A percentile compares a stretch with the other conserved stretches of the same genome.
Evolutionary conservation across 441 rosid species (phyloP).

Genomic region (Pelargonium fulgidum): DNA sequence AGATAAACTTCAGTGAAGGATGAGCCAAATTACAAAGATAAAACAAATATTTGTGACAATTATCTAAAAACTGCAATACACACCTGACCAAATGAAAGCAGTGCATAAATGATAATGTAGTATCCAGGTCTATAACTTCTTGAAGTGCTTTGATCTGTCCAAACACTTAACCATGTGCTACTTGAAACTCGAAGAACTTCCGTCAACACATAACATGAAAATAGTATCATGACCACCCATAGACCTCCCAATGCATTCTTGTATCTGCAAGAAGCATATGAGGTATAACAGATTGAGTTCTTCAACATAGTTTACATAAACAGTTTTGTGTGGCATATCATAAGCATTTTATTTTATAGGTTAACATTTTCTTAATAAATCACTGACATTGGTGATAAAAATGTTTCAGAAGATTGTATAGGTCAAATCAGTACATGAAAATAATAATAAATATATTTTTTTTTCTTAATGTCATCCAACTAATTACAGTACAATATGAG

Average conservation of each 20-base stretch:
- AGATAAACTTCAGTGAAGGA: not conserved
- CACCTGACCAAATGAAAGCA: conserved; percentile 89
- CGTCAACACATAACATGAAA: conserved; percentile 59
- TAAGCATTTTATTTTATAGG: not conserved
- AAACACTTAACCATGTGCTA: conserved; percentile 96
- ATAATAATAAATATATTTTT: not conserved
- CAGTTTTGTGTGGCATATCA: not conserved
- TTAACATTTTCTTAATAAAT: not conserved
- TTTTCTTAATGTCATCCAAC: not conserved
- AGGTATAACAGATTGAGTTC: conserved; percentile 9
- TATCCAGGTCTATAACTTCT: conserved; percentile 56
- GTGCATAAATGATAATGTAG: conserved; percentile 64
- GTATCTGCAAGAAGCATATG: conserved; percentile 49
- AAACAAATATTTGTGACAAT: conserved; percentile 4
- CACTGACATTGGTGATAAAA: not conserved
- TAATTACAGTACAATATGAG: not conserved
- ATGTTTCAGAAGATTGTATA: not conserved
- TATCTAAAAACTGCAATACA: conserved; percentile 11
- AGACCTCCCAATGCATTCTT: conserved; percentile 93
- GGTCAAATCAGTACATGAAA: not conserved
- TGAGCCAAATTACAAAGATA: not conserved
- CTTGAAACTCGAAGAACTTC: conserved; percentile 83
- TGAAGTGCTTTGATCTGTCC: conserved; percentile 75
- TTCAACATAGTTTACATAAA: conserved; percentile 1
- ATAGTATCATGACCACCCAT: conserved; percentile 84